Evolutionary conservation across 2,329 filamentous ascomycete species (phyloP), one percentile per base, ranked within the genome.

Genomic region (Plenodomus tracheiphilus): DNA sequence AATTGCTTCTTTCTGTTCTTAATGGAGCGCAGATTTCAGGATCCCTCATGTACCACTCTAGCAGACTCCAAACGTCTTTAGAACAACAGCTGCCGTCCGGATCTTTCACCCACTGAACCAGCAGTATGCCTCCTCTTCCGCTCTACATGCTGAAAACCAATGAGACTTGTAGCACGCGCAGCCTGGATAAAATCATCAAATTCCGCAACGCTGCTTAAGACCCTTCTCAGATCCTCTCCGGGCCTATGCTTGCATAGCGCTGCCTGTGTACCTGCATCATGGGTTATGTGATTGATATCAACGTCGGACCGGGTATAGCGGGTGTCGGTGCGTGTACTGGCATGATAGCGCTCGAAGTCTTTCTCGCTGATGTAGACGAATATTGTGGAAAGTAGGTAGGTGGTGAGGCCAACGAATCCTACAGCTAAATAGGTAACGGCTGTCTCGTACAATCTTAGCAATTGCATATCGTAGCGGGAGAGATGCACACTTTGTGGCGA

Each of bases 321-420:
- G 22, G 40, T 41, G 32, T 42, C 49, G n/a, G 51, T 32, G 15
- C 41, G 43, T 11, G 47, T 43, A 19, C 28, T 46, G 10, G 47
- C 46, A 16, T 40, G 21, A 3, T 59, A 58, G n/a, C 53, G 58
- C 43, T 63, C 58, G 37, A 51, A 60, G n/a, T 60, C 61, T 20
- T 59, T 65, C 41, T 68, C 65, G 16, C 62, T 53, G 10, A 56
- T 44, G 20, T 62, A 64, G 4, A 68, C 65, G 42, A 68, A 66
- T 4, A 58, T 38, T 1, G 56, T 58, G 1, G 58, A 58, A 25
- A 61, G 56, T 21, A 61, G 20, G 39, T 65, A 68, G 4, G 62
- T 62, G 11, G 62, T n/a, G 9, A 66, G 40, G 13, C 63, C 55
- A 6, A 66, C 41, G 10, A 52, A 40, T 1, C 54, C 58, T 8